Evolutionary conservation across 164 flowering plant genomes (phyloP).

Genomic region (Stephania yunnanensis): DNA sequence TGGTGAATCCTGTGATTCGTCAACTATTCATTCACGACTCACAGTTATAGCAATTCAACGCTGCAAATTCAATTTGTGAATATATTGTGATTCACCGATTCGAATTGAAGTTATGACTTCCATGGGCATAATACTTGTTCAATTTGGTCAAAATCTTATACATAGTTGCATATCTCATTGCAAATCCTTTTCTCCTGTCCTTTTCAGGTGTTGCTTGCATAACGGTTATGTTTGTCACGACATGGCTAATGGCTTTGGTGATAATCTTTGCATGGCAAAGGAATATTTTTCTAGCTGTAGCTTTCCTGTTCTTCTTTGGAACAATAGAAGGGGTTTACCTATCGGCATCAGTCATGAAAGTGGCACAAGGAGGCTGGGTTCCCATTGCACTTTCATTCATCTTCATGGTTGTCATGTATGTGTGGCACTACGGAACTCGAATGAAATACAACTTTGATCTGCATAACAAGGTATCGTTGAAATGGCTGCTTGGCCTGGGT

Average conservation of each 20-base stretch:
- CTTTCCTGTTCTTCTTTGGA: slow-evolving; percentile 62
- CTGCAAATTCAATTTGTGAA: too few species aligned
- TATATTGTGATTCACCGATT: too few species aligned
- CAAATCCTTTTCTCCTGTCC: slow-evolving; percentile 4
- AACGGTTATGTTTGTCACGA: slow-evolving; percentile 76
- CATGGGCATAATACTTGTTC: not conserved
- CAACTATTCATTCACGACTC: too few species aligned
- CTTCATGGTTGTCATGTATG: slow-evolving; percentile 63
- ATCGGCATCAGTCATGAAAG: slow-evolving; percentile 61
- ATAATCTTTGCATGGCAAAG: slow-evolving; percentile 73
- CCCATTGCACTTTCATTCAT: slow-evolving; percentile 61
- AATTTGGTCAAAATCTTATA: not conserved
- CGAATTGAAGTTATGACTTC: too few species aligned
- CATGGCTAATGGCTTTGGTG: slow-evolving; percentile 79
- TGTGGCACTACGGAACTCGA: slow-evolving; percentile 87
- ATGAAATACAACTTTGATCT: slow-evolving; percentile 71
- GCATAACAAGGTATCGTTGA: slow-evolving; percentile 79
- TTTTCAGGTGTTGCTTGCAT: slow-evolving; percentile 76
- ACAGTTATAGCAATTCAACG: too few species aligned
- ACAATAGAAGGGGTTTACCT: slow-evolving; percentile 60
- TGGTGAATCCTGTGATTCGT: too few species aligned
- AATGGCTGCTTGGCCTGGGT: slow-evolving; percentile 79
- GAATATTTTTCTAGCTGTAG: slow-evolving; percentile 40
- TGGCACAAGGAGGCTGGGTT: slow-evolving; percentile 89
- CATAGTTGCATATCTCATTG: not conserved